These are phyloP conservation scores for Herpetomonas tarakana DNA, from an alignment of 208 protist species.

Conservation along the genomic window DNA sequence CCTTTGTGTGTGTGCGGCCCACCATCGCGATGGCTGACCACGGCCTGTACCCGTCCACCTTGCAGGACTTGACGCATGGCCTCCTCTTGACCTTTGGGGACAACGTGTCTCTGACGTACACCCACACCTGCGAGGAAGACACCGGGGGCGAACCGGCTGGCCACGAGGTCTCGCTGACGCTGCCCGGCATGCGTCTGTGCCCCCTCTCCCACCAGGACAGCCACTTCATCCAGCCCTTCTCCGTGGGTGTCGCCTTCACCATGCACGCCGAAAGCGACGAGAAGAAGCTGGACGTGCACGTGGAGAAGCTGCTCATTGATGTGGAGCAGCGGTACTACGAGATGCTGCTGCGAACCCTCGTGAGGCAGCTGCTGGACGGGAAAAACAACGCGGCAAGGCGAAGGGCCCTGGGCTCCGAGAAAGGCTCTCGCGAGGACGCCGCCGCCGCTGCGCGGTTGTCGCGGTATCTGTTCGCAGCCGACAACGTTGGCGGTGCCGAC, in stretches of 20 bases:
- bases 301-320: slow-evolving; percentile 26
- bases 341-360: slow-evolving; percentile 33
- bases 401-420: slow-evolving; percentile 4
- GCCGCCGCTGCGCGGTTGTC: not conserved
- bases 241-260: not conserved
- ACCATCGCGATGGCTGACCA: slow-evolving; percentile 34
- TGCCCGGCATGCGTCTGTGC: slow-evolving; percentile 11
- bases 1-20: not conserved
- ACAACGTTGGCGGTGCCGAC: not conserved
- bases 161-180: slow-evolving; percentile 16
- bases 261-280: not conserved
- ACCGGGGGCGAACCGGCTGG: no score
- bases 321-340: slow-evolving; percentile 45
- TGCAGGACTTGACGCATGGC: slow-evolving; percentile 20
- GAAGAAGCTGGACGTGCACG: slow-evolving; percentile 14
- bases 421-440: no score
- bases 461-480: not conserved
- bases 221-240: slow-evolving; percentile 16
- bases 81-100: slow-evolving; percentile 21
- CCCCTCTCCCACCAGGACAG: slow-evolving; percentile 12
- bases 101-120: not conserved
- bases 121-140: not conserved
- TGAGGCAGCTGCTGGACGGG: slow-evolving; percentile 20
- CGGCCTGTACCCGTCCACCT: slow-evolving; percentile 8
- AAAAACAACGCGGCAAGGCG: slow-evolving; percentile 6